Conservation (phyloP, 108 stramenopile species). For the Skeletonema grethae region DNA sequence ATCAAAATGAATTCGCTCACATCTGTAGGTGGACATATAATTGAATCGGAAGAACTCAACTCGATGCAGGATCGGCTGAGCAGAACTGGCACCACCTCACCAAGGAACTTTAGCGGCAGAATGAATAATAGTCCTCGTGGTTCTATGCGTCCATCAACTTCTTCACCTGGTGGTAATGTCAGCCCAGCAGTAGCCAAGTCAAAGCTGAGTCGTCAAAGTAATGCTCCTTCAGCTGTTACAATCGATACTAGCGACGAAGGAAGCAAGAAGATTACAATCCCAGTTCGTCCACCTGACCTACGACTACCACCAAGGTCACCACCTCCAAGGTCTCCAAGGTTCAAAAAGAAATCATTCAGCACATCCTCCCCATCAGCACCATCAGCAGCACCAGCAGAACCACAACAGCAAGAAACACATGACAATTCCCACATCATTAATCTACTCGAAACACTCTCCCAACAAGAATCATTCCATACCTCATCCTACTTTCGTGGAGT, state of each 20-base stretch:
- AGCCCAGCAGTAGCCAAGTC: background rate
- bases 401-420: background rate
- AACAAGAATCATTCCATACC: conserved; percentile 1
- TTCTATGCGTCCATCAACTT: background rate
- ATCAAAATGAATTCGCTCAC: conserved; percentile 1
- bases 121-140: background rate
- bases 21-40: background rate
- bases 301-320: background rate
- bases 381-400: background rate
- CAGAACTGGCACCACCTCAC: background rate
- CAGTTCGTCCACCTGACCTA: background rate
- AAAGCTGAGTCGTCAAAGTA: background rate
- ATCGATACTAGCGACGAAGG: background rate
- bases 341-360: background rate
- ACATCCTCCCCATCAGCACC: background rate
- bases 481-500: conserved; percentile 10
- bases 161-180: background rate
- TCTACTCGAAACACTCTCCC: conserved; percentile 1
- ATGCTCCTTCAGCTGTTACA: background rate
- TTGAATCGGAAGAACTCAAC: conserved; percentile 2
- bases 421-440: background rate
- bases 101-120: background rate
- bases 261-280: background rate
- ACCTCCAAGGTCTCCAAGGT: background rate
- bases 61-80: conserved; percentile 1